These are phyloP conservation scores for Aegilops longissima DNA, from an alignment of 176 grass and related monocot genomes.

Conservation along the genomic window DNA sequence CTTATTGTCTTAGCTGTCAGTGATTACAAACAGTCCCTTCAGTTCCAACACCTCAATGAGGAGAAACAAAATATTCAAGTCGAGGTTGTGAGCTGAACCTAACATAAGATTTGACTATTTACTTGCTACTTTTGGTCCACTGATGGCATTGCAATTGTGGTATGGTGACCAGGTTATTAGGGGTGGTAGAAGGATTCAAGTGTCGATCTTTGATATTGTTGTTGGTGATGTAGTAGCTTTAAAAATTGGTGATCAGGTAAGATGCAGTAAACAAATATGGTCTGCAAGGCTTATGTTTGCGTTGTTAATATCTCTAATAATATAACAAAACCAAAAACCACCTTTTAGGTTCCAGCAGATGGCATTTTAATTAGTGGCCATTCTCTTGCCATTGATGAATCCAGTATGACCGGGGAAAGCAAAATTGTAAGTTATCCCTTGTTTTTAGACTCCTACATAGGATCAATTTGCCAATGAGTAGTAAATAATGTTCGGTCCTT, in stretches of 20 bases:
- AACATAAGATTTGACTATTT: constrained; percentile 4
- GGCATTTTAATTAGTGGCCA: constrained; percentile 78
- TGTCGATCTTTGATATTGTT: constrained; percentile 95
- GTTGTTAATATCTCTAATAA: constrained; percentile 18
- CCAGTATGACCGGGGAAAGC: constrained; percentile 98
- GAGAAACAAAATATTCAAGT: constrained; percentile 95
- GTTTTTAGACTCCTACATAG: constrained; percentile 11
- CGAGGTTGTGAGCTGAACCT: constrained; percentile 56
- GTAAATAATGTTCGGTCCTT: constrained; percentile 26
- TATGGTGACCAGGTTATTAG: constrained; percentile 71
- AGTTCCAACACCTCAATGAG: constrained; percentile 91
- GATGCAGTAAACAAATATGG: constrained; percentile 10
- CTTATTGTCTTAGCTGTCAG: constrained; percentile 62
- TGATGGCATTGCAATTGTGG: constrained; percentile 21
- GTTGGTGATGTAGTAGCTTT: constrained; percentile 90
- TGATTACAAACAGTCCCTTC: constrained; percentile 88
- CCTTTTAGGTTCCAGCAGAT: constrained; percentile 84
- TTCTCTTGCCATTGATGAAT: constrained; percentile 96
- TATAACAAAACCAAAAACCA: constrained; percentile 16
- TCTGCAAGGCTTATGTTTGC: constrained; percentile 25
- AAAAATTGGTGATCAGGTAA: constrained; percentile 98
- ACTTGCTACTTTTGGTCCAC: constrained; percentile 14
- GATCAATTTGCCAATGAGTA: constrained; percentile 17
- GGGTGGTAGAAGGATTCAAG: constrained; percentile 69
- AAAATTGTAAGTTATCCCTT: constrained; percentile 73